These are phyloP conservation scores for Abelmoschus esculentus DNA, from an alignment of 345 rosid species.

Conservation along the genomic window DNA sequence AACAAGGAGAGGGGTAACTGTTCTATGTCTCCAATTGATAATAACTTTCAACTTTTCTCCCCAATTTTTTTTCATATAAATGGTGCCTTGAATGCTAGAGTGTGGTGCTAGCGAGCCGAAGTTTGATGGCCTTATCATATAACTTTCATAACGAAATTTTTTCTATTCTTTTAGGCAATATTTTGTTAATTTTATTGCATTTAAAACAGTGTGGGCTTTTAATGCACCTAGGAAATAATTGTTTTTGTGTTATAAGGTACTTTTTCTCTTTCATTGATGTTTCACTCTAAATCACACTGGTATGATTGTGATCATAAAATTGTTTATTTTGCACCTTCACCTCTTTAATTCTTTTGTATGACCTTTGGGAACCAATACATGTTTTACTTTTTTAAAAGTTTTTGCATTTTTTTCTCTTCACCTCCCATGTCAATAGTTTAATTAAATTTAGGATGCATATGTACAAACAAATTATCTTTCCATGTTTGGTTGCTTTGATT, in stretches of 20 bases:
- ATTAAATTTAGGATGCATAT: slow-evolving; percentile 2
- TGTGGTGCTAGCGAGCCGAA: not conserved
- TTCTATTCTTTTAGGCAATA: not conserved
- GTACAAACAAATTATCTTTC: not conserved
- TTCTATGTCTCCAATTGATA: not conserved
- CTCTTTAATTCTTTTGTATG: not conserved
- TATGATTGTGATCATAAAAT: too few relatives aligned
- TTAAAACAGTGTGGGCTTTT: not conserved
- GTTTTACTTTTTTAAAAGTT: not conserved
- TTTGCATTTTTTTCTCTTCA: not conserved
- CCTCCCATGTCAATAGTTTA: not conserved
- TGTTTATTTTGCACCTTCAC: too few relatives aligned
- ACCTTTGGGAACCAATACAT: not conserved
- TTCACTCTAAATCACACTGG: too few relatives aligned
- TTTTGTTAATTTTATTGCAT: not conserved
- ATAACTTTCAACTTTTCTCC: not conserved
- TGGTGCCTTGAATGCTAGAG: not conserved
- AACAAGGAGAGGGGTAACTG: not conserved
- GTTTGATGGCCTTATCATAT: not conserved
- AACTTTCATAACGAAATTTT: not conserved
- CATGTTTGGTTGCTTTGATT: too few relatives aligned
- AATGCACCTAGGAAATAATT: not conserved
- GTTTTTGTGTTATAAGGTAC: too few relatives aligned
- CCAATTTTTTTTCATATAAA: not conserved
- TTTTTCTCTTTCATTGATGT: too few relatives aligned